Conservation (phyloP, 805 yeast genomes). For the Komagataella mondaviorum region DNA sequence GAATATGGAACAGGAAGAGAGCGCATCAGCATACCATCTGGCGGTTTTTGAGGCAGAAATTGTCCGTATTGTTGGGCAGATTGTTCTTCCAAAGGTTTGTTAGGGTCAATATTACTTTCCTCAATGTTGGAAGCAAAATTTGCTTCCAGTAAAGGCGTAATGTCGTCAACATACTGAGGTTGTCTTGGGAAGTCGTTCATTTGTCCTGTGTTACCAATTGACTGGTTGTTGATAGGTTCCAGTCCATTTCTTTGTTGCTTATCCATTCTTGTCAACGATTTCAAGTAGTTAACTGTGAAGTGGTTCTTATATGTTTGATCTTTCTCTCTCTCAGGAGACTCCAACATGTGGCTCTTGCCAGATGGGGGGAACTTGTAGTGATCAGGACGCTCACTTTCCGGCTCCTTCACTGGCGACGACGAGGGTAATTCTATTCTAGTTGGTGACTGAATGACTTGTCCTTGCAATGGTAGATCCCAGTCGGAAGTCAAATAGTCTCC, state of each 20-base stretch:
- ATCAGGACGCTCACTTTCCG: constrained; percentile 1
- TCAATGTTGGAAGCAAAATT: background rate
- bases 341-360: background rate
- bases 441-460: background rate
- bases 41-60: background rate
- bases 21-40: background rate
- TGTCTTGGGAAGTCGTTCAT: background rate
- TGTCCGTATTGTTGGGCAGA: background rate
- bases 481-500: constrained; percentile 12
- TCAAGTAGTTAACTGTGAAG: background rate
- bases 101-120: background rate
- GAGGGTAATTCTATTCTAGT: background rate
- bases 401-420: background rate
- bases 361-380: constrained; percentile 1
- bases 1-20: background rate
- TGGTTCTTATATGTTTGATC: background rate
- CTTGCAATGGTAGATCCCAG: background rate
- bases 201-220: background rate
- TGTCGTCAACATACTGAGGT: background rate
- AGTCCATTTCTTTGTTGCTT: background rate
- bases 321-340: background rate
- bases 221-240: background rate
- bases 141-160: background rate
- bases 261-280: background rate
- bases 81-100: background rate